Evolutionary conservation across 192 early-diverging fungal species (phyloP).

Genomic region (Coemansia sp.): DNA sequence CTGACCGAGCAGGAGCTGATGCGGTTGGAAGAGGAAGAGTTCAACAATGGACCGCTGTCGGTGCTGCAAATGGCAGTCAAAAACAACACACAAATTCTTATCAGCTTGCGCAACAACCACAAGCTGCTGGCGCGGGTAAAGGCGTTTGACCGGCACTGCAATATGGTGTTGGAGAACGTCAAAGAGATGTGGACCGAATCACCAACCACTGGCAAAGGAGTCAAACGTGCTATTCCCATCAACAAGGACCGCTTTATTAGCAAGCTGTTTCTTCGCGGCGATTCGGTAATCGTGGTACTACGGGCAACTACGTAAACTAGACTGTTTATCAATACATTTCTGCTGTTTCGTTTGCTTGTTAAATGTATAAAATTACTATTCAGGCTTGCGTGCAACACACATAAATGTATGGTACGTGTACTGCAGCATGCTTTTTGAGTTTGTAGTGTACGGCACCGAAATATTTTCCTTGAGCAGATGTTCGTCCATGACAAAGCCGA

Average conservation of each 20-base stretch:
- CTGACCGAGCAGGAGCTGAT: slow-evolving; percentile 75
- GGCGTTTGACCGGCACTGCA: slow-evolving; percentile 99
- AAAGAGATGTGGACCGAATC: slow-evolving; percentile 99
- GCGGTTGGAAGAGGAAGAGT: slow-evolving; percentile 89
- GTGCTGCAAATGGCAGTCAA: slow-evolving; percentile 90
- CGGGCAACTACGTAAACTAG: slow-evolving; percentile 12
- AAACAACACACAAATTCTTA: slow-evolving; percentile 95
- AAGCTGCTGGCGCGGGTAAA: slow-evolving; percentile 97
- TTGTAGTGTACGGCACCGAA: slow-evolving; percentile 70
- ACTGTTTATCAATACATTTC: too few relatives aligned
- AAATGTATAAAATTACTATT: slow-evolving; percentile 3
- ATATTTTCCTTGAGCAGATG: slow-evolving; percentile 60
- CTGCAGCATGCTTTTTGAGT: slow-evolving; percentile 76
- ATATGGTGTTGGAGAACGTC: slow-evolving; percentile 99
- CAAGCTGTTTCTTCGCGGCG: slow-evolving; percentile 97
- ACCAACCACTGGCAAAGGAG: slow-evolving; percentile 85
- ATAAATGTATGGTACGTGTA: slow-evolving; percentile 70
- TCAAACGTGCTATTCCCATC: slow-evolving; percentile 90
- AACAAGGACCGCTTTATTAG: slow-evolving; percentile 99
- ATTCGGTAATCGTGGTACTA: slow-evolving; percentile 86
- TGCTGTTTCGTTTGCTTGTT: too few relatives aligned
- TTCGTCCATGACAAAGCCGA: slow-evolving; percentile 73
- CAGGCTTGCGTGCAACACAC: slow-evolving; percentile 45
- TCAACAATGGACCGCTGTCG: slow-evolving; percentile 95
- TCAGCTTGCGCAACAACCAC: slow-evolving; percentile 96